These are phyloP conservation scores for Capsicum baccatum DNA, from an alignment of 257 asterid genomes.

Conservation along the genomic window DNA sequence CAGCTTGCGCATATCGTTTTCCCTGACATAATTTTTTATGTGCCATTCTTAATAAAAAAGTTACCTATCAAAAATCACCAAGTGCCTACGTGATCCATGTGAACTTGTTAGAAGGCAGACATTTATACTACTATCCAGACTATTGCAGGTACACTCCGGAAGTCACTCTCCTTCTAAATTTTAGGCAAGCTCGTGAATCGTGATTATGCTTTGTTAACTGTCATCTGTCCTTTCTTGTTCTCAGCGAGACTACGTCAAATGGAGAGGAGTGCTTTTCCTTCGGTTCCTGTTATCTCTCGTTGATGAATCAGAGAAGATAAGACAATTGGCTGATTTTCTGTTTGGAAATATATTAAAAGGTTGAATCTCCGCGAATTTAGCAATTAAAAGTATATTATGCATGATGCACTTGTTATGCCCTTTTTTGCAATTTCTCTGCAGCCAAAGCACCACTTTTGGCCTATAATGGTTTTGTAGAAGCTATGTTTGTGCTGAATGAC, in stretches of 20 bases:
- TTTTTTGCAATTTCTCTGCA: constrained; percentile 42
- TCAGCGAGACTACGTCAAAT: constrained; percentile 95
- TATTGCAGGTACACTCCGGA: constrained; percentile 69
- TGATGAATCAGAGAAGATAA: constrained; percentile 81
- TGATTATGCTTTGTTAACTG: constrained; percentile 26
- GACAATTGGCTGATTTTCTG: constrained; percentile 89
- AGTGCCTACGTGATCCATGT: constrained; percentile 88
- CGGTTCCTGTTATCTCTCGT: constrained; percentile 83
- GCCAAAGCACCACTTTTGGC: constrained; percentile 98
- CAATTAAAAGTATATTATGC: background rate
- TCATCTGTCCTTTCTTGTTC: constrained; percentile 34
- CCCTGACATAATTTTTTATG: background rate
- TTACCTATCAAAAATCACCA: constrained; percentile 84
- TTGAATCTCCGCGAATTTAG: constrained; percentile 25
- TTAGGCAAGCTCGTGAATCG: background rate
- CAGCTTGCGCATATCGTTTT: background rate
- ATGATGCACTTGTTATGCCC: background rate
- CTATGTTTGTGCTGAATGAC: constrained; percentile 82
- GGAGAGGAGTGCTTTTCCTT: constrained; percentile 96
- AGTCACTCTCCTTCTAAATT: constrained; percentile 10
- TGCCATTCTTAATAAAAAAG: constrained; percentile 42
- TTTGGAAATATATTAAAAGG: constrained; percentile 94
- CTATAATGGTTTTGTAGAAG: constrained; percentile 94
- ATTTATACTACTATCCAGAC: constrained; percentile 83
- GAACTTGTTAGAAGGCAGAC: constrained; percentile 94